Conservation (phyloP, 495 filamentous ascomycete genomes). For the Saxophila tyrrhenica region DNA sequence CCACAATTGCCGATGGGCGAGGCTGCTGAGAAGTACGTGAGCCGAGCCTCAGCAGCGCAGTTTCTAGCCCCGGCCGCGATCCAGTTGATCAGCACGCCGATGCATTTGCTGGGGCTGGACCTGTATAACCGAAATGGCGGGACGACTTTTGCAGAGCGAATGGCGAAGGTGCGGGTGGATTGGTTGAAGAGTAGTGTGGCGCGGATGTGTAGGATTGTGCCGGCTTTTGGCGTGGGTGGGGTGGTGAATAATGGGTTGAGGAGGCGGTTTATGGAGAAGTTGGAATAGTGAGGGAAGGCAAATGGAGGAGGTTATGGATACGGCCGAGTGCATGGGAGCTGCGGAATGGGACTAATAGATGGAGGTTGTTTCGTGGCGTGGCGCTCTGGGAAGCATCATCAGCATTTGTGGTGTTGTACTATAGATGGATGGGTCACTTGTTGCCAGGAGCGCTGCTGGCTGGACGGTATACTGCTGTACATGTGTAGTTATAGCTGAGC, state of each 20-base stretch:
- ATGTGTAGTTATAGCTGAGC: not conserved
- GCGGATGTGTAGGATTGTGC: slow-evolving; percentile 81
- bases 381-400: not conserved
- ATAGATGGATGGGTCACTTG: not conserved
- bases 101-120: slow-evolving; percentile 83
- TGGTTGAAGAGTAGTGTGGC: slow-evolving; percentile 68
- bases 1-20: slow-evolving; percentile 37
- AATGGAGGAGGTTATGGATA: no score
- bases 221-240: slow-evolving; percentile 87
- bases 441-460: not conserved
- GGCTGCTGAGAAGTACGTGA: slow-evolving; percentile 38
- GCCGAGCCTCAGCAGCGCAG: slow-evolving; percentile 57
- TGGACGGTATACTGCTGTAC: not conserved
- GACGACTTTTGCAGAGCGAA: slow-evolving; percentile 45
- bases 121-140: slow-evolving; percentile 58
- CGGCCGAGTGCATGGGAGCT: no score
- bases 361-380: not conserved
- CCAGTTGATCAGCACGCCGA: slow-evolving; percentile 71
- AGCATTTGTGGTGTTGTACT: not conserved
- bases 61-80: slow-evolving; percentile 70
- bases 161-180: slow-evolving; percentile 55
- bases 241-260: slow-evolving; percentile 74
- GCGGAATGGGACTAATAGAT: not conserved
- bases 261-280: slow-evolving; percentile 40
- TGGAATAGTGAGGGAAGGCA: slow-evolving; percentile 28